Percentiles rank a stretch among this genome's conserved stretches.
phyloP scores from a whole-genome alignment of 2,329 filamentous ascomycete genomes.

The Gaeumannomyces tritici region DNA sequence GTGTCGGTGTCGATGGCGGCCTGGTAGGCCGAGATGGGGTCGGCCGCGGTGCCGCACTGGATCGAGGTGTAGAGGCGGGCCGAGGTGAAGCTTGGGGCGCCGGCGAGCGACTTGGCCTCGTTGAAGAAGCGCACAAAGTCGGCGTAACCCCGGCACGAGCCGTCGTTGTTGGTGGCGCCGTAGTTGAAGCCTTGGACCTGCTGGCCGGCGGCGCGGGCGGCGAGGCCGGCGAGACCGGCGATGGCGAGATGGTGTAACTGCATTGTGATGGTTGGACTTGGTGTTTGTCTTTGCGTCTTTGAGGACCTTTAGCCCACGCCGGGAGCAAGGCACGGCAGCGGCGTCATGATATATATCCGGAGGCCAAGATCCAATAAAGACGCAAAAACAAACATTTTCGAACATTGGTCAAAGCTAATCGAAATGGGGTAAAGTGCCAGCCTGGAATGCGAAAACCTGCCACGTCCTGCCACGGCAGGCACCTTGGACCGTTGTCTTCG shows the following conservation, averaged over 20 bases:
- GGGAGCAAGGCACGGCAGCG: too few species aligned
- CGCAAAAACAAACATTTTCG: too few species aligned
- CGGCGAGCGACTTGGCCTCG: conserved; percentile 51
- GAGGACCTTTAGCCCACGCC: too few species aligned
- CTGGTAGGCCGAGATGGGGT: conserved; percentile 63
- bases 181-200: conserved; percentile 61
- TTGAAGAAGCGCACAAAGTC: conserved; percentile 64
- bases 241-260: neutral
- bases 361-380: too few species aligned
- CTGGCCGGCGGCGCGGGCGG: neutral
- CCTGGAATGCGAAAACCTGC: too few species aligned
- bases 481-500: too few species aligned
- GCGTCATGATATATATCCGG: neutral
- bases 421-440: too few species aligned
- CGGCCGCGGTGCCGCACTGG: conserved; percentile 55
- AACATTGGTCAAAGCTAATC: too few species aligned
- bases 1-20: conserved; percentile 77
- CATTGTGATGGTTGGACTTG: neutral
- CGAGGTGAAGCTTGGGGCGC: conserved; percentile 26
- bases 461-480: too few species aligned
- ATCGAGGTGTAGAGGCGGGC: conserved; percentile 57
- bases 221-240: neutral
- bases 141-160: conserved; percentile 44
- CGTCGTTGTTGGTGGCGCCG: conserved; percentile 49
- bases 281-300: too few species aligned